Conservation (phyloP, 148 eudicot species). For the Heliosperma pusillum region DNA sequence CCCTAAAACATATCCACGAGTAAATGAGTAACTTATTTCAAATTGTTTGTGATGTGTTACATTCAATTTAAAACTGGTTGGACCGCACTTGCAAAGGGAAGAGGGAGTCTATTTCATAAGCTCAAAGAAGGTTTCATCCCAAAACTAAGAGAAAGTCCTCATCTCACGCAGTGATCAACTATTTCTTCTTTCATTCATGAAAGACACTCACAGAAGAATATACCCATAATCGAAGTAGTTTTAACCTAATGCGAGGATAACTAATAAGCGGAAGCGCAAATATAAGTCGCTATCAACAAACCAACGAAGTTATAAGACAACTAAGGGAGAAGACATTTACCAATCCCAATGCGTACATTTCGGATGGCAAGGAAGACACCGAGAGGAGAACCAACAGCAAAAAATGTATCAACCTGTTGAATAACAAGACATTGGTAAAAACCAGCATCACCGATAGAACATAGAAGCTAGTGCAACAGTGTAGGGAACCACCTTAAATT, state of each 20-base stretch:
- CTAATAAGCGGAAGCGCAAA: not conserved
- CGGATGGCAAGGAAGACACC: slow-evolving; percentile 97
- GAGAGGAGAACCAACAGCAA: slow-evolving; percentile 97
- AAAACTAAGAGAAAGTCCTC: no score
- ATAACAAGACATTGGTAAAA: slow-evolving; percentile 6
- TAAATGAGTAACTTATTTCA: no score
- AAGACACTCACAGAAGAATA: not conserved
- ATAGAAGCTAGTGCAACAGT: not conserved
- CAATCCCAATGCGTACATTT: slow-evolving; percentile 88
- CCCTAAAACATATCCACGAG: no score
- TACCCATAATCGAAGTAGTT: not conserved
- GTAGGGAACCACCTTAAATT: slow-evolving; percentile 54
- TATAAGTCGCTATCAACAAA: slow-evolving; percentile 5
- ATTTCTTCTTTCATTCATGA: no score
- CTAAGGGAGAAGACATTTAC: slow-evolving; percentile 30
- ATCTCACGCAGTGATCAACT: no score
- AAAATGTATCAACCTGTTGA: slow-evolving; percentile 87
- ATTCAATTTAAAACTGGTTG: not conserved
- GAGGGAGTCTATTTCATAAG: not conserved
- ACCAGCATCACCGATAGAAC: slow-evolving; percentile 2
- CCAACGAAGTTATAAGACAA: not conserved
- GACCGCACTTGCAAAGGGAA: not conserved
- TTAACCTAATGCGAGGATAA: not conserved
- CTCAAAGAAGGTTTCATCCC: no score
- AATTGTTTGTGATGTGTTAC: not conserved